Evolutionary conservation across 2,329 filamentous ascomycete species (phyloP).

Genomic region (Colletotrichum endophyticum): DNA sequence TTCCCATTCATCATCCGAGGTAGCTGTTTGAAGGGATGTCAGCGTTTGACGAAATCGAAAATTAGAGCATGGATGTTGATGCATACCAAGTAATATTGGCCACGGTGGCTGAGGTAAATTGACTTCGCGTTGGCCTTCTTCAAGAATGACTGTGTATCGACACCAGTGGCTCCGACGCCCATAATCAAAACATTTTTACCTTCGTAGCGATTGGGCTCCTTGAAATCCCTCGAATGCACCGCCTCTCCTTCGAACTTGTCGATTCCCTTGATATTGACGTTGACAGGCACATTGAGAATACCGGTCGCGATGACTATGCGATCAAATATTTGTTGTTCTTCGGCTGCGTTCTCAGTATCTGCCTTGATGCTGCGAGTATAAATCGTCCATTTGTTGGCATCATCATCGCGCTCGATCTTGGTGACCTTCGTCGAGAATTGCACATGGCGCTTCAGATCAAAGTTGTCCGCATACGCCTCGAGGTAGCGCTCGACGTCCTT

Average conservation of each 20-base stretch:
- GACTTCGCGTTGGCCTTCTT: constrained; percentile 8
- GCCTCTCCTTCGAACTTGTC: constrained; percentile 21
- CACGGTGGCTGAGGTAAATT: constrained; percentile 16
- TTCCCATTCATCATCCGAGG: constrained; percentile 2
- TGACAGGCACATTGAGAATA: constrained; percentile 1
- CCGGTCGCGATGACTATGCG: constrained; percentile 17
- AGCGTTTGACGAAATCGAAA: background rate
- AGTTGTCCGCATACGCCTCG: constrained; percentile 42
- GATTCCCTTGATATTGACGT: constrained; percentile 11
- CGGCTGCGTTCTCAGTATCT: background rate
- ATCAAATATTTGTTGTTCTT: background rate
- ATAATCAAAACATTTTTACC: constrained; percentile 71
- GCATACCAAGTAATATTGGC: constrained; percentile 5
- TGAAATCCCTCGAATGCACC: constrained; percentile 20
- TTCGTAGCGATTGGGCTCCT: constrained; percentile 10
- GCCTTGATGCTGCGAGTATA: background rate
- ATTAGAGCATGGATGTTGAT: background rate
- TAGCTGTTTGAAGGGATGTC: background rate
- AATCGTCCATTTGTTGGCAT: background rate
- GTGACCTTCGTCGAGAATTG: constrained; percentile 1
- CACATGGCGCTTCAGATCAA: constrained; percentile 37
- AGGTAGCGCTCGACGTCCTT: constrained; percentile 38
- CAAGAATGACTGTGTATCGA: constrained; percentile 53
- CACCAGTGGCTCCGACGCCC: constrained; percentile 78
- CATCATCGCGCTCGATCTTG: constrained; percentile 7